Evolutionary conservation across 1,139 yeast species (phyloP).

Genomic region (Yamadazyma trypodendri): DNA sequence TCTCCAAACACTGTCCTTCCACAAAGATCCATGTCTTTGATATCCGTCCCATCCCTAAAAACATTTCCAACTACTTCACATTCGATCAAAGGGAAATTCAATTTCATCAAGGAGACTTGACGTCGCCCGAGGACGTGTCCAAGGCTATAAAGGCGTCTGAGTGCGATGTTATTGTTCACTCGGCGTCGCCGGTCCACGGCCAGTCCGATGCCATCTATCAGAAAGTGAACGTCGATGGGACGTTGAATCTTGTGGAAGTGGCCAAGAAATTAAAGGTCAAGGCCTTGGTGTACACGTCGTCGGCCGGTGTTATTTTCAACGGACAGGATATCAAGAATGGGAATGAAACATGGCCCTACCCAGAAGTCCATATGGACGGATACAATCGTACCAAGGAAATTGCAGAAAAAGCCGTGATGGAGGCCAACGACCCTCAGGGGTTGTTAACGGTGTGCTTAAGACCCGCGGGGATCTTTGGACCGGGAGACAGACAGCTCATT

Average conservation of each 20-base stretch:
- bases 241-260: conserved; percentile 67
- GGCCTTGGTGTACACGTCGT: conserved; percentile 89
- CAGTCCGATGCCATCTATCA: conserved; percentile 74
- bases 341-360: conserved; percentile 93
- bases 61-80: conserved; percentile 68
- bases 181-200: conserved; percentile 96
- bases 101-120: conserved; percentile 81
- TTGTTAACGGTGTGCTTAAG: conserved; percentile 81
- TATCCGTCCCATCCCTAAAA: conserved; percentile 79
- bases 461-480: conserved; percentile 98
- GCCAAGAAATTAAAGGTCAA: conserved; percentile 53
- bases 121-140: conserved; percentile 66
- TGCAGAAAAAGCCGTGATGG: conserved; percentile 81
- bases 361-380: conserved; percentile 90
- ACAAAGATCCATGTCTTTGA: conserved; percentile 86
- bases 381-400: conserved; percentile 93
- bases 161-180: conserved; percentile 85
- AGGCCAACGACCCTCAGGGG: conserved; percentile 57
- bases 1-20: conserved; percentile 62
- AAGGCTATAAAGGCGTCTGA: conserved; percentile 57
- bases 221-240: conserved; percentile 90
- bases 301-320: conserved; percentile 95
- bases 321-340: conserved; percentile 91
- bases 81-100: conserved; percentile 58
- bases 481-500: conserved; percentile 95